These are phyloP conservation scores for Ambrosia artemisiifolia DNA, from an alignment of 129 eudicot genomes.

Conservation along the genomic window DNA sequence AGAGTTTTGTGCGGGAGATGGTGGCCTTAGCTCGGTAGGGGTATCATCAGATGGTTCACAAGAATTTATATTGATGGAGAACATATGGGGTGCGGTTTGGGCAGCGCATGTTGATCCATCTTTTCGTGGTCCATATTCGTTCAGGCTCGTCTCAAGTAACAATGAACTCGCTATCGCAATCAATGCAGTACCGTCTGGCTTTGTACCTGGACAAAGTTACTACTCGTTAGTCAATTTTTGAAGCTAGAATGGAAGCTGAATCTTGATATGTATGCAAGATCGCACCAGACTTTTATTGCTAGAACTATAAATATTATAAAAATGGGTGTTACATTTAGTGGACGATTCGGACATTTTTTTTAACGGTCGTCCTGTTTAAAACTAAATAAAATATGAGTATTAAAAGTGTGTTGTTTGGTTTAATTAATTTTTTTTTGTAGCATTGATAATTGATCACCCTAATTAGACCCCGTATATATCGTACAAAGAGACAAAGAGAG, in stretches of 20 bases:
- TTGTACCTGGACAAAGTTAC: conserved; percentile 38
- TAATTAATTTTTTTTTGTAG: too few relatives aligned
- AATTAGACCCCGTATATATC: too few relatives aligned
- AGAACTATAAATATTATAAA: too few relatives aligned
- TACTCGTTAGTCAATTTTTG: conserved; percentile 45
- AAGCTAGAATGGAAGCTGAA: conserved; percentile 9
- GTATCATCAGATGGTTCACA: conserved; percentile 26
- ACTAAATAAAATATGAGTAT: too few relatives aligned
- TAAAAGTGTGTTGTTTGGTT: too few relatives aligned
- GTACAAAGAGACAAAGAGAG: too few relatives aligned
- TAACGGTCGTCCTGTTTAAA: too few relatives aligned
- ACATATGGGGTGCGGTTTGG: conserved; percentile 63
- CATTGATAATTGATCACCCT: too few relatives aligned
- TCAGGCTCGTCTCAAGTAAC: conserved; percentile 21
- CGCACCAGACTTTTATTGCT: neutral
- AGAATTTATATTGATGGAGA: conserved; percentile 32
- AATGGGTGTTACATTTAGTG: neutral
- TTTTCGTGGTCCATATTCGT: conserved; percentile 38
- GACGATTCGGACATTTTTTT: too few relatives aligned
- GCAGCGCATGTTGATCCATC: conserved; percentile 28
- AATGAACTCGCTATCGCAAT: conserved; percentile 29
- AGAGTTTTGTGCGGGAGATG: conserved; percentile 45
- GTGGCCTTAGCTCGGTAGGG: conserved; percentile 37
- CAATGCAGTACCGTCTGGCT: conserved; percentile 42
- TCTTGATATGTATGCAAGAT: conserved; percentile 21